Evolutionary conservation across 345 rosid genomes (phyloP), one percentile per base, ranked within the genome.

Genomic region (Anastatica hierochuntica): DNA sequence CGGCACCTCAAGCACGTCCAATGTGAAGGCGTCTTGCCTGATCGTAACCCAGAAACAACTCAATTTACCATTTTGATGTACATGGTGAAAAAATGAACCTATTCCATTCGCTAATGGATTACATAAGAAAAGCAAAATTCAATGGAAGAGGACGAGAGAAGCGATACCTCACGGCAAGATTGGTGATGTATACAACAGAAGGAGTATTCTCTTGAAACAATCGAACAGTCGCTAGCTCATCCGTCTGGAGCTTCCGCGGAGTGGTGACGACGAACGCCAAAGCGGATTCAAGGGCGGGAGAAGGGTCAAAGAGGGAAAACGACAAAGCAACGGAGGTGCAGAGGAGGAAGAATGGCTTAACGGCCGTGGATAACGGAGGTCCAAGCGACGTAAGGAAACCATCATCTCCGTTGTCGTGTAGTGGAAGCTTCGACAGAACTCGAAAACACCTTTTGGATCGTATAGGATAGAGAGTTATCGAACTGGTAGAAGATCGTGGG

Each of bases 141-240:
- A 26, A 49, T 27, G 43, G 8, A n/a, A n/a, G n/a, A n/a, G n/a
- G n/a, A n/a, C n/a, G 6, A 40, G 40, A 33, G 17, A 4, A 8
- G 6, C 2, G 29, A 26, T 50, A 86, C 98, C 75, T 84, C 62
- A 46, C 88, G 11, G 98, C 92, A 29, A 90, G 89, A 73, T 84
- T 90, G 43, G 98, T 90, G 75, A 90, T 84, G 74, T 87, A 81
- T 31, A 90, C 95, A 12, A 90, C 98, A 29, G 95, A 87, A n/a
- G 96, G 95, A 62, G 98, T 90, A 63, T 87, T 90, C 70, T 84
- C 96, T 56, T 80, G 84, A 51, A 90, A 90, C 60, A 90, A 80
- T 24, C 89, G 81, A 66, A 90, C 98, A 1, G 95, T 82, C 13
- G 96, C 96, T 58, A 90, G 84, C 62, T 86, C 98, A 67, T 90